phyloP scores from a whole-genome alignment of 2,329 filamentous ascomycete species.

The Arthroderma sp. region DNA sequence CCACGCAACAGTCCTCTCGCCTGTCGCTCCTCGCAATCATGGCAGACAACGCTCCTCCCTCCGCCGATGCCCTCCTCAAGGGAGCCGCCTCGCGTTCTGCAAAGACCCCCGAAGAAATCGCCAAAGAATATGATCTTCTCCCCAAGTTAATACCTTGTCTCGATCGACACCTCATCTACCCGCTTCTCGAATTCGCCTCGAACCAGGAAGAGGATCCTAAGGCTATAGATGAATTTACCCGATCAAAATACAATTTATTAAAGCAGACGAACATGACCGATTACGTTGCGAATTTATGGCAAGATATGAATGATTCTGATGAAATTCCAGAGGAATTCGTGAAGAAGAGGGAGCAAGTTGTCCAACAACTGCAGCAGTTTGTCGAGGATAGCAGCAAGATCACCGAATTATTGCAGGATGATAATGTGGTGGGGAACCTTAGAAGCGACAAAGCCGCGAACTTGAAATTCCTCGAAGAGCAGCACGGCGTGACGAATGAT shows the following conservation, averaged over 20 bases:
- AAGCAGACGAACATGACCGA: conserved; percentile 99
- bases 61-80: conserved; percentile 37
- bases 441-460: conserved; percentile 97
- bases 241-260: conserved; percentile 83
- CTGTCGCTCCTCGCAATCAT: conserved; percentile 26
- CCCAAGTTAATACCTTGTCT: conserved; percentile 83
- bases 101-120: conserved; percentile 40
- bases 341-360: conserved; percentile 77
- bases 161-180: conserved; percentile 92
- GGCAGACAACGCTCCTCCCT: conserved; percentile 38
- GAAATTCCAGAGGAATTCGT: conserved; percentile 73
- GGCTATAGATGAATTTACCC: conserved; percentile 54
- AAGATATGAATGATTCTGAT: conserved; percentile 69
- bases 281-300: conserved; percentile 84
- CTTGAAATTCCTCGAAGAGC: conserved; percentile 94
- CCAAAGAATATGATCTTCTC: conserved; percentile 64
- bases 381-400: conserved; percentile 84
- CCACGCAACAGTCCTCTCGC: conserved; percentile 3
- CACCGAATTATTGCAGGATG: conserved; percentile 69
- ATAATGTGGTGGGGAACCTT: conserved; percentile 80
- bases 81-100: conserved; percentile 35
- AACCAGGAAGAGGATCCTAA: conserved; percentile 62
- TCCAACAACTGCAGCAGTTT: conserved; percentile 68
- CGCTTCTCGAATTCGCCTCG: conserved; percentile 81
- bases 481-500: conserved; percentile 83